phyloP scores from a whole-genome alignment of 2,329 filamentous ascomycete species.

The Diaporthe batatas region DNA sequence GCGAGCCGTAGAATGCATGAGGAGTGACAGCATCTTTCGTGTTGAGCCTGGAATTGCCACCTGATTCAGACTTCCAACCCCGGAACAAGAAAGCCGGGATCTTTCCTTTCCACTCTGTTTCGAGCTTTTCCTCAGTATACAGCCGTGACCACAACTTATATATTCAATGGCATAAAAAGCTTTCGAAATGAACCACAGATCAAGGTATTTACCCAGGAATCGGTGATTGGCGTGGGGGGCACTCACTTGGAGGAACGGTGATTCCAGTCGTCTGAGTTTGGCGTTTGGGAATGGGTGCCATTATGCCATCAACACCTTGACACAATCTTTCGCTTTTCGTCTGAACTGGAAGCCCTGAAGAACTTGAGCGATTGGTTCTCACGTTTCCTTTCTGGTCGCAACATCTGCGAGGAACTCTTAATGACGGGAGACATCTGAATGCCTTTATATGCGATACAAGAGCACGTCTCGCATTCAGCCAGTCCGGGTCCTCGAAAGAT shows the following conservation, averaged over 20 bases:
- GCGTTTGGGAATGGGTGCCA: not conserved
- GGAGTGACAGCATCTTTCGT: not conserved
- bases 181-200: not conserved
- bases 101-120: conserved; percentile 5
- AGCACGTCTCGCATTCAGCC: no score
- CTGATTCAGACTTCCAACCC: not conserved
- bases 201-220: not conserved
- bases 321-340: not conserved
- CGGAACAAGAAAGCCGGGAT: conserved; percentile 2
- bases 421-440: not conserved
- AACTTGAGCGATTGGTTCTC: not conserved
- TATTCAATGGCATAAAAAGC: not conserved
- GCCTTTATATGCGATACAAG: not conserved
- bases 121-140: not conserved
- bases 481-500: not conserved
- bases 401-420: not conserved
- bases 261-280: not conserved
- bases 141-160: not conserved
- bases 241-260: not conserved
- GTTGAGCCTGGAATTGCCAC: not conserved
- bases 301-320: not conserved
- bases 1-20: conserved; percentile 6
- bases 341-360: not conserved
- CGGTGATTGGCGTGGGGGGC: no score
- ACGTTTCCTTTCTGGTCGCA: no score